Percentiles rank a stretch among this genome's conserved stretches.
These are phyloP conservation scores for Tanacetum coccineum DNA, from an alignment of 129 eudicot species.

Conservation along the genomic window DNA sequence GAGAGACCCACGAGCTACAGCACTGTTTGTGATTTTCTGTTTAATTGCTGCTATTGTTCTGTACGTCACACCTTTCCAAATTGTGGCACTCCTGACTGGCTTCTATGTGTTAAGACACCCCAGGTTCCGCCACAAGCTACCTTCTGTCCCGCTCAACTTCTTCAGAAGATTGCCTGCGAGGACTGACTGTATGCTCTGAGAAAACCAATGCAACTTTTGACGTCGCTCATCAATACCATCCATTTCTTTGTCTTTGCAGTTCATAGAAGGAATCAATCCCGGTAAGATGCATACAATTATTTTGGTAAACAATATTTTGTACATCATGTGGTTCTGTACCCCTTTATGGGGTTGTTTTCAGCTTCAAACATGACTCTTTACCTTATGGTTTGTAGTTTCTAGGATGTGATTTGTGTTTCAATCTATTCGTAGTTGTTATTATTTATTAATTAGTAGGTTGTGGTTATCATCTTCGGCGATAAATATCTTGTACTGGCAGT, in stretches of 20 bases:
- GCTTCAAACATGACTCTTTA: constrained; percentile 18
- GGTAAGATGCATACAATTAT: constrained; percentile 33
- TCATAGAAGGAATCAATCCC: neutral
- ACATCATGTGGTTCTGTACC: constrained; percentile 32
- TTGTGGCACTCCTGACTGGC: constrained; percentile 47
- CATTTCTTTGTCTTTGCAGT: too few species aligned
- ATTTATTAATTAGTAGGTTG: constrained; percentile 32
- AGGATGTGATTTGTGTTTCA: constrained; percentile 31
- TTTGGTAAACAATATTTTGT: constrained; percentile 18
- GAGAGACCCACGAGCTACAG: constrained; percentile 64
- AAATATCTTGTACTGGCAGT: constrained; percentile 22
- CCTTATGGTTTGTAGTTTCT: constrained; percentile 26
- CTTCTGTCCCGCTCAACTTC: constrained; percentile 64
- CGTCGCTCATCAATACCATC: neutral
- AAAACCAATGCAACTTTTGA: neutral
- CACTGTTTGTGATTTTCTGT: constrained; percentile 59
- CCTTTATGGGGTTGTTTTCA: constrained; percentile 20
- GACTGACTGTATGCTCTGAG: constrained; percentile 62
- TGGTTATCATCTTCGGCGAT: constrained; percentile 10
- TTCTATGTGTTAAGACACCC: constrained; percentile 57
- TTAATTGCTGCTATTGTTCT: constrained; percentile 48
- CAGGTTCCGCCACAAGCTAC: constrained; percentile 53
- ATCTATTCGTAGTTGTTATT: constrained; percentile 22
- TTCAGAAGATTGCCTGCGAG: constrained; percentile 61
- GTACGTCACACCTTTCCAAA: constrained; percentile 54